These are phyloP conservation scores for Eucalyptus camaldulensis DNA, from an alignment of 345 rosid genomes.

Conservation along the genomic window DNA sequence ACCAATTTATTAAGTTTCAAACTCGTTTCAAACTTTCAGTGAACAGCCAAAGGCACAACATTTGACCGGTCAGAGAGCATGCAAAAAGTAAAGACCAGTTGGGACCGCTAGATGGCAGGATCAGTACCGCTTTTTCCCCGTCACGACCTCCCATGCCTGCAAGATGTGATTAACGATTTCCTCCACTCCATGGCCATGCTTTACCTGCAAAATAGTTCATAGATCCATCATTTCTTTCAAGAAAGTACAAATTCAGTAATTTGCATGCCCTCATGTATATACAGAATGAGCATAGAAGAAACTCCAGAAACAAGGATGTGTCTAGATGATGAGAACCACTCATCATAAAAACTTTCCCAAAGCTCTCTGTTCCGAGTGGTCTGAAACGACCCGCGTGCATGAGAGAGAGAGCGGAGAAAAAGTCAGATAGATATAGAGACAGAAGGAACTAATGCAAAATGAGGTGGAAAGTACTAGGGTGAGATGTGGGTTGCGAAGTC, in stretches of 20 bases:
- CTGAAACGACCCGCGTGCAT: neutral
- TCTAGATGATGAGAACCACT: neutral
- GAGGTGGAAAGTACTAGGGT: neutral
- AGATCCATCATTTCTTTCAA: neutral
- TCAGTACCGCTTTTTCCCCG: constrained; percentile 47
- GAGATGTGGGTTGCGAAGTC: neutral
- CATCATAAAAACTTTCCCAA: neutral
- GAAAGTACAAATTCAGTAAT: too few relatives aligned
- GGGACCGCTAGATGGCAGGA: neutral
- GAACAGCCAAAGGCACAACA: neutral
- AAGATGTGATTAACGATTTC: constrained; percentile 66
- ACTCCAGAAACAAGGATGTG: neutral
- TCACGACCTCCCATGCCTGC: constrained; percentile 72
- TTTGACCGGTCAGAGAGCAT: neutral
- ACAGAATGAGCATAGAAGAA: neutral
- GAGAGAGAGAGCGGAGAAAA: neutral
- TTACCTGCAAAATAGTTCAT: constrained; percentile 33
- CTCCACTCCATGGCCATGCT: constrained; percentile 72
- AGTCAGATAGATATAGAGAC: neutral
- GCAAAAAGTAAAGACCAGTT: neutral
- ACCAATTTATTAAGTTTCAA: neutral
- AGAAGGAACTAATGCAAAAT: neutral
- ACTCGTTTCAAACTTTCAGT: neutral
- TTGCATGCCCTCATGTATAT: neutral
- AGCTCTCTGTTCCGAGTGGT: neutral